These are phyloP conservation scores for Boletus vermiculosoides DNA, from an alignment of 768 basidiomycete species.

Conservation along the genomic window DNA sequence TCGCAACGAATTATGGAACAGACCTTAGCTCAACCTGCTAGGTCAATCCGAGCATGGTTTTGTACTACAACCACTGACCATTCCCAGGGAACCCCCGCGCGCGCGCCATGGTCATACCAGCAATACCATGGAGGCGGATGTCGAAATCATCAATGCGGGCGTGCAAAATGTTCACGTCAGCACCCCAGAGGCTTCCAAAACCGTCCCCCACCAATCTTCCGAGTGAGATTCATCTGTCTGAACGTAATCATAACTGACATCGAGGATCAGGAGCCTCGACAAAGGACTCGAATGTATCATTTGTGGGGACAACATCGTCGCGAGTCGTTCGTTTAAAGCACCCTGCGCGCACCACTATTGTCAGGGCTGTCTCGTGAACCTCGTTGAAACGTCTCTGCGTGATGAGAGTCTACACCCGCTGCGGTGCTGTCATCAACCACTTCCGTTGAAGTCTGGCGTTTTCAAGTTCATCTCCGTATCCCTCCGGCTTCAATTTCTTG, in stretches of 20 bases:
- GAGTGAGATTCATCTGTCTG: constrained; percentile 2
- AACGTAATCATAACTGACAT: background rate
- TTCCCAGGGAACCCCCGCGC: constrained; percentile 2
- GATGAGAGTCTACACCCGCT: constrained; percentile 56
- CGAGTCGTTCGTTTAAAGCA: constrained; percentile 32
- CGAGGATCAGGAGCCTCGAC: background rate
- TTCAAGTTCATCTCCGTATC: constrained; percentile 29
- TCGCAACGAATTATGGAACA: constrained; percentile 16
- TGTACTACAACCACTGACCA: background rate
- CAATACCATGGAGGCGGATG: background rate
- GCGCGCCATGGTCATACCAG: background rate
- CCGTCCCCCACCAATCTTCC: background rate
- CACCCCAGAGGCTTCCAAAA: background rate
- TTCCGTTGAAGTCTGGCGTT: constrained; percentile 30
- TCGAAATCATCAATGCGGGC: background rate
- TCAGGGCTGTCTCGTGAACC: constrained; percentile 39
- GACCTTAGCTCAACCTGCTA: background rate
- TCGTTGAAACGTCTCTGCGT: constrained; percentile 41
- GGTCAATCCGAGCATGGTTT: constrained; percentile 1
- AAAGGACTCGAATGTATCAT: constrained; percentile 35
- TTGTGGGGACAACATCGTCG: constrained; percentile 38
- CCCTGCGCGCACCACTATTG: constrained; percentile 51
- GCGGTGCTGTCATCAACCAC: constrained; percentile 45
- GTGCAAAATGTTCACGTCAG: constrained; percentile 4
- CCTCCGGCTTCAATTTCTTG: constrained; percentile 35